Base-by-base conservation (phyloP, 139 green algal genomes). In the Trebouxia sp. region DNA sequence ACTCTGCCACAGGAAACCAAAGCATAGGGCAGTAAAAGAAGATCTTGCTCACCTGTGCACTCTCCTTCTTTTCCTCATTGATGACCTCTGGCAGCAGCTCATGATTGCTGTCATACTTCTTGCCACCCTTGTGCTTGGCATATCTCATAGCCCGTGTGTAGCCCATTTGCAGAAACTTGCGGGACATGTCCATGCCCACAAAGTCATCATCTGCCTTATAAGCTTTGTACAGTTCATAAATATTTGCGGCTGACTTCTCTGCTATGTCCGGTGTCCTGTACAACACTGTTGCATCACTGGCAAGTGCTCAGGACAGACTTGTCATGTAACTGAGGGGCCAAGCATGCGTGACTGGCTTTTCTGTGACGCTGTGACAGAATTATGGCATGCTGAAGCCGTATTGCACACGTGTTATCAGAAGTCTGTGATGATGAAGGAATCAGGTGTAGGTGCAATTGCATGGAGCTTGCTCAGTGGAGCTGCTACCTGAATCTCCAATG, bases 111-210 rank as follows among this genome's bases (percentile, higher is more conserved):
- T 62, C 45, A 79, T 79, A 79, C 72, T 79, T 79, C 12, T 47
- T 45, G 14, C 72, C 72, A 30, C 45, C 45, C 30, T 45, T 62
- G 20, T 62, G 72, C 22, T 79, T 79, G 17, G 72, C 72, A 66
- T 79, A 79, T 42, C 72, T 53, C 45, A 62, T 62, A 24, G 42
- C 48, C 43, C 72, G 30, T 38, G 72, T 79, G 30, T 79, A 65
- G 8, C 72, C 72, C 72, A 79, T 79, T 20, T 79, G 72, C 26
- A 79, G 47, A 79, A 65, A 65, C 3, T 79, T 79, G 17, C 72
- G 45, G 14, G 72, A 45, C 72, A 79, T 79, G 47, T 79, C 72
- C 72, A 79, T 79, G 9, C 72, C 72, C 14, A 79, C 72, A 65
- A 79, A 79, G 30, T 79, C 72, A 79, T 41, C 30, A 45, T 53